Percentiles rank a stretch among this genome's conserved stretches.
Conservation (phyloP, 768 basidiomycete species). For the Serendipita sp. region DNA sequence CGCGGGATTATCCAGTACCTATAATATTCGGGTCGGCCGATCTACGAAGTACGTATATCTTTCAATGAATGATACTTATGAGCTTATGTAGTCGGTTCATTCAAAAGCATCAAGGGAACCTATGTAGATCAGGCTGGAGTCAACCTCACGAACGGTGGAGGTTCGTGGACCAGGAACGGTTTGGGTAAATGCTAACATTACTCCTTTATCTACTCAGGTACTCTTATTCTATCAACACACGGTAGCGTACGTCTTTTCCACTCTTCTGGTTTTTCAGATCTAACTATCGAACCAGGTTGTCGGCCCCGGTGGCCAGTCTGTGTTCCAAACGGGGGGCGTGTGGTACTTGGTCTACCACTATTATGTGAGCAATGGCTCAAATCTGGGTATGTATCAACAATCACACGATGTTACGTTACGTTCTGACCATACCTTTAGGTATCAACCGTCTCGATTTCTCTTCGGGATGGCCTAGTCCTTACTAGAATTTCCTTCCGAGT, state of each 20-base stretch:
- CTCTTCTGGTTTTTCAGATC: not conserved
- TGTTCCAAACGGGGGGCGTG: constrained; percentile 31
- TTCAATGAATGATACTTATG: not conserved
- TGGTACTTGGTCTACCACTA: constrained; percentile 38
- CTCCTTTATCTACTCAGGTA: not conserved
- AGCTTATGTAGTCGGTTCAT: not conserved
- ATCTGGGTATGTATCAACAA: not conserved
- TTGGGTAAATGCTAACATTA: not conserved
- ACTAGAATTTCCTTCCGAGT: too few relatives aligned
- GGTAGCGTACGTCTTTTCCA: constrained; percentile 23
- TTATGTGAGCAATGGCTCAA: constrained; percentile 28
- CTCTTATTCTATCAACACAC: constrained; percentile 31
- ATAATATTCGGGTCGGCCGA: constrained; percentile 44
- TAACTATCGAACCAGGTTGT: constrained; percentile 23
- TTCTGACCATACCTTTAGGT: constrained; percentile 21
- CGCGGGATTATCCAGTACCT: constrained; percentile 34
- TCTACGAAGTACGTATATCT: constrained; percentile 24
- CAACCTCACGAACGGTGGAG: constrained; percentile 32
- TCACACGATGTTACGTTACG: not conserved
- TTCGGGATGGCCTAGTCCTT: constrained; percentile 29
- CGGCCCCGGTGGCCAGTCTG: constrained; percentile 42
- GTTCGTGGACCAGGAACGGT: constrained; percentile 20
- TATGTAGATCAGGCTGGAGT: constrained; percentile 35
- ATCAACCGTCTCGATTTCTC: constrained; percentile 36
- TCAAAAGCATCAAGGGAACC: constrained; percentile 25